A percentile compares a stretch with the other conserved stretches of the same genome.
These are phyloP conservation scores for Olyra latifolia DNA, from an alignment of 176 grass and related monocot species.

Conservation along the genomic window DNA sequence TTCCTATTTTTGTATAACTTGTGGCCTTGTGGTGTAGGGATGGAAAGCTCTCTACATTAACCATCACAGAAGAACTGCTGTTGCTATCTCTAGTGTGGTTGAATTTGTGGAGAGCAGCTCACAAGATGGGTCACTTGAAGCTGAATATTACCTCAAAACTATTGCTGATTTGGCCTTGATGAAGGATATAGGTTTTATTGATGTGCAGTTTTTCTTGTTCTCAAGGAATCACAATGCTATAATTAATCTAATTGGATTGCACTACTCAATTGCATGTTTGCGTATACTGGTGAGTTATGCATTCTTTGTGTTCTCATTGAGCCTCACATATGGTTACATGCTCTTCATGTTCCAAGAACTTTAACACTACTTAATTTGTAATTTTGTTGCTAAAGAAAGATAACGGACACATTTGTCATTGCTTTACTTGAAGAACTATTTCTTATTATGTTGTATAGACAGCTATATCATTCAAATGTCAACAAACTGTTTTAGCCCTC, in stretches of 20 bases:
- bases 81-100: constrained; percentile 47
- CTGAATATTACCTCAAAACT: constrained; percentile 66
- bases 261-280: constrained; percentile 55
- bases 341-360: background rate
- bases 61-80: constrained; percentile 50
- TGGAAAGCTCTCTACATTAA: constrained; percentile 58
- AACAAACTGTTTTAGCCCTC: background rate
- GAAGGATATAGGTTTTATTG: constrained; percentile 49
- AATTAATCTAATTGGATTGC: constrained; percentile 66
- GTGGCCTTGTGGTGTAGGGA: constrained; percentile 44
- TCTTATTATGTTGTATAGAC: background rate
- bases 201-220: constrained; percentile 67
- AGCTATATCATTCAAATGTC: constrained; percentile 4
- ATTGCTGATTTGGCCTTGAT: constrained; percentile 46
- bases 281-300: constrained; percentile 53
- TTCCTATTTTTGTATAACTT: constrained; percentile 17
- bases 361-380: background rate
- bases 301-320: constrained; percentile 2
- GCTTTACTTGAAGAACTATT: background rate
- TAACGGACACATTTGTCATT: background rate
- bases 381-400: background rate
- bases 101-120: constrained; percentile 46
- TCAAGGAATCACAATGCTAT: constrained; percentile 56
- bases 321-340: background rate
- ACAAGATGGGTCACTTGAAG: constrained; percentile 58